Percentiles rank a stretch among this genome's conserved stretches.
Evolutionary conservation across 495 filamentous ascomycete species (phyloP).

Genomic region (Podospora fimiseda): DNA sequence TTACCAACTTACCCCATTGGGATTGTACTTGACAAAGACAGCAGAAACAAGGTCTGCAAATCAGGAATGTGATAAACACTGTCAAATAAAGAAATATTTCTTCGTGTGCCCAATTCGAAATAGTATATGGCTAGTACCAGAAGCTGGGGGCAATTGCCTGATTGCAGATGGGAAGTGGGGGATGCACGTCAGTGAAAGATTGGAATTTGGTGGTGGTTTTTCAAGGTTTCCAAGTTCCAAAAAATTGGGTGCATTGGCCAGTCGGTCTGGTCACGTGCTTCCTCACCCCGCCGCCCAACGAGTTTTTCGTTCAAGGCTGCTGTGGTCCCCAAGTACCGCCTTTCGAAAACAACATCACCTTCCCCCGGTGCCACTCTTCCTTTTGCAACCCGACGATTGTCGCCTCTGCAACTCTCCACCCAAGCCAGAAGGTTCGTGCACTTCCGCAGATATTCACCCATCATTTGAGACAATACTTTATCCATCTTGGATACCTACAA

Average conservation of each 20-base stretch:
- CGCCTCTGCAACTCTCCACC: conserved; percentile 10
- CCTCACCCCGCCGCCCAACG: conserved; percentile 32
- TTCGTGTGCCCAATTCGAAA: too few species aligned
- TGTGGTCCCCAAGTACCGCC: conserved; percentile 22
- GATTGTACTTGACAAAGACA: too few species aligned
- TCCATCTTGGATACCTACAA: conserved; percentile 6
- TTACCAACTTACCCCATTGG: too few species aligned
- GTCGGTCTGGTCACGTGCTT: conserved; percentile 24
- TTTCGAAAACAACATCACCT: conserved; percentile 29
- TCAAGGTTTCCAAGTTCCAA: neutral
- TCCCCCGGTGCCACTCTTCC: conserved; percentile 22
- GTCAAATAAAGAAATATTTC: too few species aligned
- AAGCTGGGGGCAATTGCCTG: neutral
- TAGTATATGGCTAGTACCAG: too few species aligned
- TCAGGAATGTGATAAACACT: too few species aligned
- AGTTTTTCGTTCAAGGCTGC: conserved; percentile 34
- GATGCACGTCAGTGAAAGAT: neutral
- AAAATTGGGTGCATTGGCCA: conserved; percentile 21
- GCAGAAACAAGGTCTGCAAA: too few species aligned
- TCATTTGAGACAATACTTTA: neutral
- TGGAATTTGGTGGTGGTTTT: conserved; percentile 2
- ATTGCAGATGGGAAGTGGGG: neutral
- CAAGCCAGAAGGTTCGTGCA: conserved; percentile 21
- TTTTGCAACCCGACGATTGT: conserved; percentile 26
- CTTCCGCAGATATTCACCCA: neutral